Evolutionary conservation across 2,329 filamentous ascomycete species (phyloP).

Genomic region (Pseudopyrenochaeta lycopersici): DNA sequence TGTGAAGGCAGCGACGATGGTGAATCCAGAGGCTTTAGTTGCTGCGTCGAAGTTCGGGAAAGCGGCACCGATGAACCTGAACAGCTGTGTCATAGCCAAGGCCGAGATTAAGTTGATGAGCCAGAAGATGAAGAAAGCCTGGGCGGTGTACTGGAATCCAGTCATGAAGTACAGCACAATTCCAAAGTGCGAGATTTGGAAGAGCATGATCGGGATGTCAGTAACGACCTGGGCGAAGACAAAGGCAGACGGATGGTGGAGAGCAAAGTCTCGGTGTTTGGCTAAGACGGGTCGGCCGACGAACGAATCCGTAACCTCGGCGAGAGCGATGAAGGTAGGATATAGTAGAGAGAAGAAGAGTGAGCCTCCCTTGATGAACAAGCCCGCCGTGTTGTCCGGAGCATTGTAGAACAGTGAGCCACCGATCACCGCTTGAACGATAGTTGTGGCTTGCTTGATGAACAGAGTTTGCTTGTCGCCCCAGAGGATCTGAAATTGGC

Average conservation of each 20-base stretch:
- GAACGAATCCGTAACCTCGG: slow-evolving; percentile 69
- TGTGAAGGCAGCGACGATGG: slow-evolving; percentile 64
- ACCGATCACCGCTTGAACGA: slow-evolving; percentile 68
- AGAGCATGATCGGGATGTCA: slow-evolving; percentile 63
- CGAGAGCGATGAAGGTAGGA: slow-evolving; percentile 68
- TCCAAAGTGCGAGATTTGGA: slow-evolving; percentile 67
- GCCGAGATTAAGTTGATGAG: slow-evolving; percentile 65
- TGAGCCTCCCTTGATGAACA: slow-evolving; percentile 71
- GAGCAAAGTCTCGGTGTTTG: slow-evolving; percentile 82
- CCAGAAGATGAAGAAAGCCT: slow-evolving; percentile 79
- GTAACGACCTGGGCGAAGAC: slow-evolving; percentile 73
- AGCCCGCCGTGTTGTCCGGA: slow-evolving; percentile 62
- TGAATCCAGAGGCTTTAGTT: slow-evolving; percentile 59
- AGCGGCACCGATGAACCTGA: slow-evolving; percentile 76
- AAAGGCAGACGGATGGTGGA: slow-evolving; percentile 84
- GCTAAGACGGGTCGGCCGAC: slow-evolving; percentile 78
- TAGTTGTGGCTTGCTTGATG: slow-evolving; percentile 67
- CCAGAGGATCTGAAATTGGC: slow-evolving; percentile 72
- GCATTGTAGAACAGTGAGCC: slow-evolving; percentile 74
- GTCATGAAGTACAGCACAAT: slow-evolving; percentile 83
- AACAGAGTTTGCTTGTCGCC: slow-evolving; percentile 70
- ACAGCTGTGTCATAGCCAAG: slow-evolving; percentile 69
- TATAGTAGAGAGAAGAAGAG: slow-evolving; percentile 71
- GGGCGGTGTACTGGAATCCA: too few species aligned
- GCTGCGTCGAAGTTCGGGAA: slow-evolving; percentile 68